Evolutionary conservation across 2,329 filamentous ascomycete species (phyloP).

Genomic region (Lasiodiplodia sp.): DNA sequence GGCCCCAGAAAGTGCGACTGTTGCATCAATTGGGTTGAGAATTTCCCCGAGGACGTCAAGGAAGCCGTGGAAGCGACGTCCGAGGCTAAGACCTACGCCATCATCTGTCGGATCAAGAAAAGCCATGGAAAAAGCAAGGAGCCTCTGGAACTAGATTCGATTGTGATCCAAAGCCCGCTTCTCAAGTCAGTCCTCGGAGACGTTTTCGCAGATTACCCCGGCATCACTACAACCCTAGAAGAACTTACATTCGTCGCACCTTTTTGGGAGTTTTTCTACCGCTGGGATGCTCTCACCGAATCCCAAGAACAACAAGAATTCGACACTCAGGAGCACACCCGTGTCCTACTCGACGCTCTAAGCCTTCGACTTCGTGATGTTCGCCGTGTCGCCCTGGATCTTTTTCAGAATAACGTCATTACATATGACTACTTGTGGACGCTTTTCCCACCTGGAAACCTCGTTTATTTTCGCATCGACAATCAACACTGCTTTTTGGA

Average conservation of each 20-base stretch:
- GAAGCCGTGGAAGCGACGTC: slow-evolving; percentile 34
- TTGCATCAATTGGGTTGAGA: slow-evolving; percentile 35
- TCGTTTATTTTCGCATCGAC: slow-evolving; percentile 33
- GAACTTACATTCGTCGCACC: slow-evolving; percentile 42
- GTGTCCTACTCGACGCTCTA: slow-evolving; percentile 38
- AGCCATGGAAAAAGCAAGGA: slow-evolving; percentile 24
- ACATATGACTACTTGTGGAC: slow-evolving; percentile 33
- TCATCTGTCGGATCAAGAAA: slow-evolving; percentile 33
- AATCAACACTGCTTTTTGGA: slow-evolving; percentile 31
- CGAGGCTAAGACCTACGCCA: slow-evolving; percentile 32
- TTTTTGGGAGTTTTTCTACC: slow-evolving; percentile 47
- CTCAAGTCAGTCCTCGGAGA: slow-evolving; percentile 41
- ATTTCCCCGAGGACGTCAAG: slow-evolving; percentile 33
- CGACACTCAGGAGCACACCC: slow-evolving; percentile 37
- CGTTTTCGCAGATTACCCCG: slow-evolving; percentile 43
- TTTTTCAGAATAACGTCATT: slow-evolving; percentile 32
- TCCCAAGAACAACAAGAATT: slow-evolving; percentile 39
- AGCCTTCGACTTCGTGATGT: slow-evolving; percentile 25
- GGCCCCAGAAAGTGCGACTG: slow-evolving; percentile 31
- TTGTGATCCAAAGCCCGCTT: slow-evolving; percentile 45
- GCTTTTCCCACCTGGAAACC: slow-evolving; percentile 33
- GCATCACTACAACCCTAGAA: slow-evolving; percentile 42
- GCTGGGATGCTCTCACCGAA: slow-evolving; percentile 41
- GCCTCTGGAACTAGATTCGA: slow-evolving; percentile 37
- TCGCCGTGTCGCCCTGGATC: slow-evolving; percentile 35